Evolutionary conservation across 148 eudicot genomes (phyloP).

Genomic region (Salicornia ramosissima): DNA sequence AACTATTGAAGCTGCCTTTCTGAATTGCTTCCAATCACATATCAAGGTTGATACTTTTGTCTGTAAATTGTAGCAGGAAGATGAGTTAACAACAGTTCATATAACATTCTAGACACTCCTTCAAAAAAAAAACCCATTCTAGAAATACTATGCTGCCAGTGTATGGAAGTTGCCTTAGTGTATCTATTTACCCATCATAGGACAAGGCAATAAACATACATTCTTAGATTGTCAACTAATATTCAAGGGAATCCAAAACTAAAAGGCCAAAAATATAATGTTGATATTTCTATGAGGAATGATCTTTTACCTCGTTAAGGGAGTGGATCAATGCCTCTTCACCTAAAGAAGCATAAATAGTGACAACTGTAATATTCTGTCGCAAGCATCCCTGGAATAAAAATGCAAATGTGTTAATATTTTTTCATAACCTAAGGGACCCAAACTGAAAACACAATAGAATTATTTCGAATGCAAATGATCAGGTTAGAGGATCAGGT

Average conservation of each 20-base stretch:
- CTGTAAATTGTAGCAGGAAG: conserved; percentile 40
- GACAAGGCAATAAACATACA: neutral
- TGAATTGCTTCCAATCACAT: conserved; percentile 80
- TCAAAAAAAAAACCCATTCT: too few species aligned
- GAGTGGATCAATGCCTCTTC: conserved; percentile 91
- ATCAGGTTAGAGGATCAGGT: conserved; percentile 5
- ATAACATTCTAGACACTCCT: neutral
- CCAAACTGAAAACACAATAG: neutral
- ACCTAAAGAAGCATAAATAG: conserved; percentile 91
- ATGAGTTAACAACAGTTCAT: conserved; percentile 4
- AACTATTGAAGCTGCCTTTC: conserved; percentile 64
- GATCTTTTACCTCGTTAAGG: conserved; percentile 65
- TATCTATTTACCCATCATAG: neutral
- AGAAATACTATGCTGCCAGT: neutral
- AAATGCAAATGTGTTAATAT: conserved; percentile 2
- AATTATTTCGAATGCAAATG: neutral
- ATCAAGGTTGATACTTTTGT: conserved; percentile 78
- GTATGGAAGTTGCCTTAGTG: neutral
- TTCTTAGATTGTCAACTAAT: neutral
- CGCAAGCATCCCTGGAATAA: conserved; percentile 74
- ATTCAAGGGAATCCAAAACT: neutral
- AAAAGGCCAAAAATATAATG: neutral
- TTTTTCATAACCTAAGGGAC: neutral
- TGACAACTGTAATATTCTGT: conserved; percentile 77
- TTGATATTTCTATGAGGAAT: neutral